Evolutionary conservation across 495 filamentous ascomycete species (phyloP), one percentile per base, ranked within the genome.

Genomic region (Aspergillus affinis): DNA sequence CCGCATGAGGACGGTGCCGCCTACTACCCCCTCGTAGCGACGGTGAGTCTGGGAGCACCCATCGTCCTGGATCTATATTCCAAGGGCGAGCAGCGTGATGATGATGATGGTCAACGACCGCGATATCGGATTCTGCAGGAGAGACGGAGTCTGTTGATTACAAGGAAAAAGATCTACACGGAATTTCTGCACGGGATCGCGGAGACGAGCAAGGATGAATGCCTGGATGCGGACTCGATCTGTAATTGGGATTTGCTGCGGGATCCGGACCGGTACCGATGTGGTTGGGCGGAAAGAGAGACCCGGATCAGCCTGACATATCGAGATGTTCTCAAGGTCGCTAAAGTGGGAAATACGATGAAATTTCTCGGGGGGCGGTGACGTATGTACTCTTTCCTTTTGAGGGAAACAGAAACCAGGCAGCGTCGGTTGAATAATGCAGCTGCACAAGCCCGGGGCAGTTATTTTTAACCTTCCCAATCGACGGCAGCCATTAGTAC

Each of bases 1-100:
- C 86, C 93, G 55, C 94, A 98, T 68, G 93, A 98, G 74, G 94
- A 98, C 67, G 94, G 94, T 0, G 70, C 81, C 2, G 92, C 93
- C 0, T 98, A 98, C 69, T 79, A 89, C 63, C 88, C 90, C 2
- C 82, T 95, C 27, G 93, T 97, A 4, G 93, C 90, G 47, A 98
- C 94, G 4, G 87, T 98, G 51, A 93, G 89, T 71, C 76, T 98
- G 19, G 90, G 91, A 0, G 85, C 85, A 0, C 81, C 82, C 19
- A 81, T 93, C 13, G 90, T 93, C 51, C 77, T 97, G 51, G 89
- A 96, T 69, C 70, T 98, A 19, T 88, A 89, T 70, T 77, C 80
- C 52, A 90, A 90, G 69, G 78, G 78, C 18, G 75, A 21, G n/a
- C 78, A 80, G 18, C 54, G 21, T 50, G 48, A 4, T 18, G 18